Conservation (phyloP, 2,329 filamentous ascomycete genomes). For the Penicillium sp. region DNA sequence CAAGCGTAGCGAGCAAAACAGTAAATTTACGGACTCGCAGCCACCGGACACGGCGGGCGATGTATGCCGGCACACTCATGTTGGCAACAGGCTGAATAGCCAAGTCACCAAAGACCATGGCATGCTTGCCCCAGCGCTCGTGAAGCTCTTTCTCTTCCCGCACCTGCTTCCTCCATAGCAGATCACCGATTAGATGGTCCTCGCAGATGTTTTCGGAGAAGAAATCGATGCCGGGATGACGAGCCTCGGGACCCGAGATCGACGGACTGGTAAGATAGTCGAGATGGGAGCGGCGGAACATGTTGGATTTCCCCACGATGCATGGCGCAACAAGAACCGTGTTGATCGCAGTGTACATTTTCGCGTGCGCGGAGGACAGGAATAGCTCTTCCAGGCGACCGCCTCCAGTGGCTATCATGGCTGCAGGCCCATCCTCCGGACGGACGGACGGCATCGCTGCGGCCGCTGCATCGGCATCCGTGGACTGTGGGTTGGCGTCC, state of each 20-base stretch:
- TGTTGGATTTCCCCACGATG: constrained; percentile 94
- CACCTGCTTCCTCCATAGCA: constrained; percentile 67
- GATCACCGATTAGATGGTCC: constrained; percentile 90
- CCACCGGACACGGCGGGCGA: constrained; percentile 82
- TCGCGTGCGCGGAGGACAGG: constrained; percentile 88
- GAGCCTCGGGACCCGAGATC: constrained; percentile 43
- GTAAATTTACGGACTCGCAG: constrained; percentile 92
- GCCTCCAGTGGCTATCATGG: constrained; percentile 55
- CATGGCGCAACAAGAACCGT: constrained; percentile 87
- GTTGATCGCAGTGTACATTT: constrained; percentile 98
- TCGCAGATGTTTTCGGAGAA: constrained; percentile 98
- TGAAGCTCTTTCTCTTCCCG: constrained; percentile 37
- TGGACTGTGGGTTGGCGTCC: constrained; percentile 18
- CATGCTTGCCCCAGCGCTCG: constrained; percentile 68
- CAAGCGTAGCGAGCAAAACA: constrained; percentile 79
- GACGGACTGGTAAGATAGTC: constrained; percentile 66
- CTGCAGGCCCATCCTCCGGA: constrained; percentile 20
- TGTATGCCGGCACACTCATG: constrained; percentile 75
- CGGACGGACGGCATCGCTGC: constrained; percentile 12
- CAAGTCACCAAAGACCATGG: constrained; percentile 77
- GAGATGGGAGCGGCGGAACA: constrained; percentile 92
- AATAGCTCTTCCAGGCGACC: constrained; percentile 92
- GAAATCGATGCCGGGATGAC: constrained; percentile 73
- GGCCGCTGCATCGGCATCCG: constrained; percentile 2
- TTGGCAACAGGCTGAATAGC: constrained; percentile 84